Evolutionary conservation across 805 yeast genomes (phyloP).

Genomic region (Sungouiozyma intestinalis): DNA sequence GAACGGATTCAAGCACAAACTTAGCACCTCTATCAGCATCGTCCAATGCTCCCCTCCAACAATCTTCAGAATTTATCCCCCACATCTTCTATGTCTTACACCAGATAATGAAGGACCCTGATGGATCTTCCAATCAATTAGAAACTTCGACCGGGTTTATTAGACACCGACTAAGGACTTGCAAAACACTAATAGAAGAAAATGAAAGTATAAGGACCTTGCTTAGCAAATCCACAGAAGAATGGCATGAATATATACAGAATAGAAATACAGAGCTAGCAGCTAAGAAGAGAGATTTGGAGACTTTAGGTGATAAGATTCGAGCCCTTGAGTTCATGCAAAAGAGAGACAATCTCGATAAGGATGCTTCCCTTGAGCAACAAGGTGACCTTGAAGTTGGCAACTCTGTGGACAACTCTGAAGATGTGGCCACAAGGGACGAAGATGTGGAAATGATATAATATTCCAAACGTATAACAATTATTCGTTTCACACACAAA

Average conservation of each 20-base stretch:
- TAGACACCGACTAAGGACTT: constrained; percentile 23
- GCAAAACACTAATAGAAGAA: constrained; percentile 20
- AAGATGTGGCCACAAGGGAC: neutral
- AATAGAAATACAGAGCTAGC: constrained; percentile 19
- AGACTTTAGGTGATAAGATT: constrained; percentile 8
- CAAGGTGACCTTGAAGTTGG: too few species aligned
- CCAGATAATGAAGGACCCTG: constrained; percentile 26
- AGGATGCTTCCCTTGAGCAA: too few species aligned
- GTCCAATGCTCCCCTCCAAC: neutral
- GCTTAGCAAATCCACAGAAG: constrained; percentile 18
- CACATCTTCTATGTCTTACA: constrained; percentile 25
- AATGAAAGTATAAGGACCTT: constrained; percentile 23
- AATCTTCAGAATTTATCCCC: constrained; percentile 23
- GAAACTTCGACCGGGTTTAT: constrained; percentile 25
- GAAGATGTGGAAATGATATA: neutral
- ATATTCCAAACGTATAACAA: too few species aligned
- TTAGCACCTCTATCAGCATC: neutral
- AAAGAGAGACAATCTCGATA: neutral
- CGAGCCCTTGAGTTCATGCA: neutral
- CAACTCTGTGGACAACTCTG: too few species aligned
- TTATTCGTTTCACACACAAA: too few species aligned
- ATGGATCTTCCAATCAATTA: constrained; percentile 22
- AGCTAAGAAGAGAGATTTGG: constrained; percentile 14
- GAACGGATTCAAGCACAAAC: neutral
- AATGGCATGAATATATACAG: constrained; percentile 21